phyloP scores from a whole-genome alignment of 805 yeast genomes.

The Myxozyma melibiosi region DNA sequence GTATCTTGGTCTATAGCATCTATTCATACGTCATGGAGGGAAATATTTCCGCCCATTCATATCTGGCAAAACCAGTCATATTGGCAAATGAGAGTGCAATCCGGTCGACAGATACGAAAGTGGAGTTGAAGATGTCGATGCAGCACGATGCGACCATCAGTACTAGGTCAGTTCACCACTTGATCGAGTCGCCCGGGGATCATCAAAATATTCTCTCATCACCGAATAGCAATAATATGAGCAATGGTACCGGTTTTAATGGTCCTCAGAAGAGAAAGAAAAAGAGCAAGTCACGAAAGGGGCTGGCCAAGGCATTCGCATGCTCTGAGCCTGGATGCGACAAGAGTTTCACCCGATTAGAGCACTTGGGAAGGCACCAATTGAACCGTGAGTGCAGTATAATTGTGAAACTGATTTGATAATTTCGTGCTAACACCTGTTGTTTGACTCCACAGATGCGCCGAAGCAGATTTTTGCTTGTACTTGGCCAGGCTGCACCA shows the following conservation, averaged over 20 bases:
- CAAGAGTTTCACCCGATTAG: conserved; percentile 37
- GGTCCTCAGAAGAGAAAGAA: conserved; percentile 6
- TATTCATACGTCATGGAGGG: too few relatives aligned
- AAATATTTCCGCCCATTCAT: too few relatives aligned
- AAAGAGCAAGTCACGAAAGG: conserved; percentile 36
- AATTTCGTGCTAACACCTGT: background rate
- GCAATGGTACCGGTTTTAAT: background rate
- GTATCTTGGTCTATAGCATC: too few relatives aligned
- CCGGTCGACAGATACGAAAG: background rate
- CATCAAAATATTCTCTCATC: background rate
- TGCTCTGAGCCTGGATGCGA: conserved; percentile 38
- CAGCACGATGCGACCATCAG: background rate
- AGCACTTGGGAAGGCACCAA: conserved; percentile 38
- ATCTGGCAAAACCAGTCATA: too few relatives aligned
- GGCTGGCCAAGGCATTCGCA: conserved; percentile 37
- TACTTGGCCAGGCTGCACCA: conserved; percentile 41
- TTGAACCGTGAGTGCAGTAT: conserved; percentile 34
- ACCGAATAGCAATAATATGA: too few relatives aligned
- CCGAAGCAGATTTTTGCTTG: conserved; percentile 44
- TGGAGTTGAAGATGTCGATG: background rate
- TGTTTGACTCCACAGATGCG: conserved; percentile 29
- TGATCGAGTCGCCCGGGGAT: background rate
- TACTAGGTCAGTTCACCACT: too few relatives aligned
- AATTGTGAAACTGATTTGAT: background rate
- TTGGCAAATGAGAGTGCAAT: background rate